Evolutionary conservation across 768 basidiomycete genomes (phyloP).

Genomic region (Suillus paluster): DNA sequence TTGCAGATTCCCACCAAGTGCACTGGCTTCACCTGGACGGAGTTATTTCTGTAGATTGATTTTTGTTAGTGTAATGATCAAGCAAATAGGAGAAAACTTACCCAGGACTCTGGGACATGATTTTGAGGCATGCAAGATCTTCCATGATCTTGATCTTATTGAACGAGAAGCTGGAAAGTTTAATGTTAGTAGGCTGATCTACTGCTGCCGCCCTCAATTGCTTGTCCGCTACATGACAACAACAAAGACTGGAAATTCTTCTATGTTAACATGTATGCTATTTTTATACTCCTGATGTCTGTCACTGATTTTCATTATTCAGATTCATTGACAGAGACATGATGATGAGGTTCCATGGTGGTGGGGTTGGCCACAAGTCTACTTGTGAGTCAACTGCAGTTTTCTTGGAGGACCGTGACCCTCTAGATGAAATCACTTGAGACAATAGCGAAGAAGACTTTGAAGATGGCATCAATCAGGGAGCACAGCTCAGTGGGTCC

Average conservation of each 20-base stretch:
- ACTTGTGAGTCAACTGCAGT: background rate
- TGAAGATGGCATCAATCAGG: too few species aligned
- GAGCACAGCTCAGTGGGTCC: too few species aligned
- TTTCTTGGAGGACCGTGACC: background rate
- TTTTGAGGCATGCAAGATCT: background rate
- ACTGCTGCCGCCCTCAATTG: slow-evolving; percentile 21
- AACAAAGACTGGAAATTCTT: slow-evolving; percentile 33
- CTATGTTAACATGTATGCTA: slow-evolving; percentile 33
- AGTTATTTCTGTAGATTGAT: background rate
- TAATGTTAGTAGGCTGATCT: too few species aligned
- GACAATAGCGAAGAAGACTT: background rate
- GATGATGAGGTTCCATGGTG: slow-evolving; percentile 38
- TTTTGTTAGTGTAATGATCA: background rate
- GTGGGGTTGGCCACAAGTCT: slow-evolving; percentile 36
- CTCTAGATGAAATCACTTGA: background rate
- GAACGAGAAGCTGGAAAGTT: too few species aligned
- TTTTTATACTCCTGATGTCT: slow-evolving; percentile 18
- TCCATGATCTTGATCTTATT: background rate
- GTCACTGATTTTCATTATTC: slow-evolving; percentile 24
- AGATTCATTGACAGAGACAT: slow-evolving; percentile 49
- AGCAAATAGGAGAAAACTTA: background rate
- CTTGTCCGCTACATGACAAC: slow-evolving; percentile 12
- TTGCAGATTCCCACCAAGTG: background rate
- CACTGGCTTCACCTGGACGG: background rate
- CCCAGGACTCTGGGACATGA: background rate